These are phyloP conservation scores for Dryas octopetala DNA, from an alignment of 306 rosid species.

Conservation along the genomic window DNA sequence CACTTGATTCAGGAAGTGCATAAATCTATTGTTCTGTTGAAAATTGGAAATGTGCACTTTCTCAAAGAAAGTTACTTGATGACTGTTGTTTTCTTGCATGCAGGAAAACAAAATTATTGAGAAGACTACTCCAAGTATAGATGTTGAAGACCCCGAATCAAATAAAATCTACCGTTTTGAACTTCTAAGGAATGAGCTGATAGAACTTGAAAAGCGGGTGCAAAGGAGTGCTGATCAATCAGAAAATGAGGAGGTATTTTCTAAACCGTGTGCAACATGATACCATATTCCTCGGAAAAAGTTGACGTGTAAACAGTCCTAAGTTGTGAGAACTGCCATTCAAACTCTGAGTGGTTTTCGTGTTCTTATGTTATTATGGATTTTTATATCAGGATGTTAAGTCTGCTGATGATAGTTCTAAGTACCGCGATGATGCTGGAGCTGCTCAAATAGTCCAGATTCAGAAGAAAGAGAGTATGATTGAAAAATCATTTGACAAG, in stretches of 20 bases:
- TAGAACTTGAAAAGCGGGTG: conserved; percentile 84
- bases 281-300: neutral
- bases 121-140: conserved; percentile 49
- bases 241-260: conserved; percentile 62
- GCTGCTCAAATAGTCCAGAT: conserved; percentile 49
- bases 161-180: conserved; percentile 84
- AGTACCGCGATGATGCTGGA: conserved; percentile 33
- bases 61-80: conserved; percentile 23
- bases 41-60: conserved; percentile 21
- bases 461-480: conserved; percentile 61
- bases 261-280: conserved; percentile 7
- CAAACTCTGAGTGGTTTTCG: neutral
- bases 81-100: conserved; percentile 25
- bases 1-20: neutral
- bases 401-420: conserved; percentile 48
- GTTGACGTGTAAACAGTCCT: neutral
- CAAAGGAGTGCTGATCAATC: conserved; percentile 76
- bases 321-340: conserved; percentile 1
- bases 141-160: conserved; percentile 49
- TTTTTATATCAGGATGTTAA: conserved; percentile 46
- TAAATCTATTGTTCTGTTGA: conserved; percentile 11
- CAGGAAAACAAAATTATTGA: conserved; percentile 59
- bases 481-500: conserved; percentile 72
- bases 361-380: conserved; percentile 8
- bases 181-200: conserved; percentile 72